Evolutionary conservation across 2,329 filamentous ascomycete genomes (phyloP).

Genomic region (Trichoderma simmonsii): DNA sequence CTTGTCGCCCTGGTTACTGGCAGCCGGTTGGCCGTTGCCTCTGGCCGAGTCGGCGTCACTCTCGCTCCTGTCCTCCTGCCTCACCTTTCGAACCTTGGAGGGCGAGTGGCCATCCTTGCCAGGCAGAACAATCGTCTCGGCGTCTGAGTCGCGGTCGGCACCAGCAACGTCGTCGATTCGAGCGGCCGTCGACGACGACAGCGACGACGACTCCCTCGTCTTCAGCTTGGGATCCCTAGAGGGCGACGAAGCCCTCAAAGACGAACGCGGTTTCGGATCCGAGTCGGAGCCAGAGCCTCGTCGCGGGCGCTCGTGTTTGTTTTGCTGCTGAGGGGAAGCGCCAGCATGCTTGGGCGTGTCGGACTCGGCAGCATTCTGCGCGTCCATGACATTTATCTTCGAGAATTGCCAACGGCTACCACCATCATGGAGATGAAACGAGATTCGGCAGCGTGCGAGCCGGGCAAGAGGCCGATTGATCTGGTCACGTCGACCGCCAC

Average conservation of each 20-base stretch:
- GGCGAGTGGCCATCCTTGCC: constrained; percentile 64
- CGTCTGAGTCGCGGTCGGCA: constrained; percentile 64
- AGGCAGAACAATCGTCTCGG: constrained; percentile 67
- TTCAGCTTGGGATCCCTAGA: constrained; percentile 18
- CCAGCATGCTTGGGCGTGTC: constrained; percentile 56
- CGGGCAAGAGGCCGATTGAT: constrained; percentile 19
- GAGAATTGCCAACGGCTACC: constrained; percentile 48
- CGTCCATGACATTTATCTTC: constrained; percentile 65
- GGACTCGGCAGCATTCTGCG: constrained; percentile 64
- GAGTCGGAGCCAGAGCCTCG: constrained; percentile 22
- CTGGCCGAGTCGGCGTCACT: constrained; percentile 45
- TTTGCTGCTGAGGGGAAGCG: constrained; percentile 47
- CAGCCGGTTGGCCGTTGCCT: constrained; percentile 34
- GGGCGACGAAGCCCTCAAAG: constrained; percentile 20
- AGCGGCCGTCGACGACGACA: constrained; percentile 15
- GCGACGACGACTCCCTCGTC: constrained; percentile 12
- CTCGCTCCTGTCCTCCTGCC: constrained; percentile 62
- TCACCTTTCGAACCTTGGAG: constrained; percentile 61
- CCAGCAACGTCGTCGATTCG: constrained; percentile 34
- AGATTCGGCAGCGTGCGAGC: constrained; percentile 16
- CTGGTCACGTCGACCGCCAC: constrained; percentile 17
- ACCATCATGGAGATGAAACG: constrained; percentile 53
- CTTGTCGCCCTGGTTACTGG: constrained; percentile 37
- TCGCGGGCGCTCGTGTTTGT: constrained; percentile 17
- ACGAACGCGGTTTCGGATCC: constrained; percentile 23